Percentiles rank a stretch among this genome's conserved stretches.
Conservation (phyloP, 441 rosid genomes). For the Erodium moschatum region DNA sequence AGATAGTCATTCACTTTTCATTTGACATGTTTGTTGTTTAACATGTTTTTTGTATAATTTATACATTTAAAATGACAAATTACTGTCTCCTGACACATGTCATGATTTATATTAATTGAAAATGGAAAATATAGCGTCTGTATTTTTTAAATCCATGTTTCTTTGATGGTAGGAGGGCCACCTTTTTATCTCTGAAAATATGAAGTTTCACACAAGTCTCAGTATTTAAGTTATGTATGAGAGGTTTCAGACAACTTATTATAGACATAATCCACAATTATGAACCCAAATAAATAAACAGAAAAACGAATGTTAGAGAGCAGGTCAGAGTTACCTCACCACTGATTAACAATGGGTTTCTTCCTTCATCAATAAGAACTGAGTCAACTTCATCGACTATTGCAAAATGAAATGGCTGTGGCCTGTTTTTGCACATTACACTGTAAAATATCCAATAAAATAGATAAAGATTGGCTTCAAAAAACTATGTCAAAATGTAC, state of each 20-base stretch:
- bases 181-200: not conserved
- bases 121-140: not conserved
- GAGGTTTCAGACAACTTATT: constrained; percentile 2
- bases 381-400: constrained; percentile 98
- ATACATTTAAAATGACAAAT: not conserved
- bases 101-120: not conserved
- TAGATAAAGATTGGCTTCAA: constrained; percentile 15
- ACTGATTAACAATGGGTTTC: constrained; percentile 90
- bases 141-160: not conserved
- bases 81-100: not conserved
- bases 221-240: not conserved
- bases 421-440: constrained; percentile 43
- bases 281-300: not conserved
- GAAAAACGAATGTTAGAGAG: constrained; percentile 12
- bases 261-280: not conserved
- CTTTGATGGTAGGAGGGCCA: not conserved
- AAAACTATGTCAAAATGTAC: constrained; percentile 31
- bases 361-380: constrained; percentile 94
- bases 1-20: too few species aligned
- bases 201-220: not conserved
- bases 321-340: constrained; percentile 64
- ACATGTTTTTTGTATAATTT: too few species aligned
- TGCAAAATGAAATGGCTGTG: constrained; percentile 90
- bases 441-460: constrained; percentile 15
- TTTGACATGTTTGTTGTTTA: not conserved